Evolutionary conservation across 148 eudicot genomes (phyloP).

Genomic region (Dianthus caryophyllus): DNA sequence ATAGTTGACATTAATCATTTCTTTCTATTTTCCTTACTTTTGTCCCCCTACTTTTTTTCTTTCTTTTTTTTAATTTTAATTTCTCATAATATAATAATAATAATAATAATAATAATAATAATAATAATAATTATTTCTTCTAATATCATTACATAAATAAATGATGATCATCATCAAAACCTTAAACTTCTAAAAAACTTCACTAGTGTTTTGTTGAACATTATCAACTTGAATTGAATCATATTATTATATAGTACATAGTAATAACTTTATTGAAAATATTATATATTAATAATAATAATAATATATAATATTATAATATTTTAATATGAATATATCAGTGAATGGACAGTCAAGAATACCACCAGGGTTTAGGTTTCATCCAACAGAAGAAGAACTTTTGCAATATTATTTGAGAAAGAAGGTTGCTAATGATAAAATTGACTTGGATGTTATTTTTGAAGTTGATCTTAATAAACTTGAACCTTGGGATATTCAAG

Average conservation of each 20-base stretch:
- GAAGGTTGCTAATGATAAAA: slow-evolving; percentile 43
- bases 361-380: slow-evolving; percentile 70
- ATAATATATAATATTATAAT: slow-evolving; percentile 33
- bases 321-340: slow-evolving; percentile 44
- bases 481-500: slow-evolving; percentile 82
- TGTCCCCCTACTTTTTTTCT: neutral
- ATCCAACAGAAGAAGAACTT: slow-evolving; percentile 76
- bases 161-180: slow-evolving; percentile 2
- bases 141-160: neutral
- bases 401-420: slow-evolving; percentile 57
- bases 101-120: too few species aligned
- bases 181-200: neutral
- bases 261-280: too few species aligned
- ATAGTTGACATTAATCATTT: slow-evolving; percentile 28
- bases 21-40: slow-evolving; percentile 5
- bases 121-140: slow-evolving; percentile 3
- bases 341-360: slow-evolving; percentile 66
- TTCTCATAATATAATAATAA: too few species aligned
- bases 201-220: neutral
- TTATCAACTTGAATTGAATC: neutral
- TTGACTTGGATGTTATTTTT: slow-evolving; percentile 59
- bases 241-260: neutral
- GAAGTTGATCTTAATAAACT: slow-evolving; percentile 69
- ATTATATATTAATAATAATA: too few species aligned
- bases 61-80: too few species aligned